Conservation (phyloP, 2,329 filamentous ascomycete genomes). For the Fusarium domesticum region DNA sequence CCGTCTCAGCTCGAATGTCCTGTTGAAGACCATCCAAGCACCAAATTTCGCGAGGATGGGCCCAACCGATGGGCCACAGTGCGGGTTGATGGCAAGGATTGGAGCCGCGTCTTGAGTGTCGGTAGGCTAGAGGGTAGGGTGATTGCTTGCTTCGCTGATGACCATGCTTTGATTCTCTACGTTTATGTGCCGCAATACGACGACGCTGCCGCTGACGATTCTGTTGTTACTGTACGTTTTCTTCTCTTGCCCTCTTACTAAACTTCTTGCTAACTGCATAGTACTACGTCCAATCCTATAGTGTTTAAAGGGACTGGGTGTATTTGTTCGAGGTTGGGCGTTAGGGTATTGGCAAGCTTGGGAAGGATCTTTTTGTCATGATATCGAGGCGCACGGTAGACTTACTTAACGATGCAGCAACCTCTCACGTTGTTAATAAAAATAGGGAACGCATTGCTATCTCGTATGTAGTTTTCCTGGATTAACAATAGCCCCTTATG, state of each 20-base stretch:
- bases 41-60: slow-evolving; percentile 70
- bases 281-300: slow-evolving; percentile 47
- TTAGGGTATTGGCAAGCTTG: slow-evolving; percentile 7
- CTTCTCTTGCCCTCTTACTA: slow-evolving; percentile 5
- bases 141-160: slow-evolving; percentile 84
- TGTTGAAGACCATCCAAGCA: slow-evolving; percentile 77
- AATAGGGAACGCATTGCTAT: slow-evolving; percentile 17
- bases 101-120: slow-evolving; percentile 91
- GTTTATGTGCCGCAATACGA: slow-evolving; percentile 75
- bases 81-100: slow-evolving; percentile 87
- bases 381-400: too few relatives aligned
- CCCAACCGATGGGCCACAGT: slow-evolving; percentile 87
- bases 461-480: slow-evolving; percentile 7
- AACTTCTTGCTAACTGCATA: slow-evolving; percentile 26
- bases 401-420: too few relatives aligned
- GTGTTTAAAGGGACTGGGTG: slow-evolving; percentile 20
- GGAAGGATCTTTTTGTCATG: not conserved
- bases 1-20: slow-evolving; percentile 69
- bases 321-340: slow-evolving; percentile 7
- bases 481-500: slow-evolving; percentile 10
- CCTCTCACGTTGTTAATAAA: too few relatives aligned
- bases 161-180: slow-evolving; percentile 77
- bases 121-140: slow-evolving; percentile 85
- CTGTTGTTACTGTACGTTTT: slow-evolving; percentile 65
- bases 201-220: slow-evolving; percentile 62